Conservation (phyloP, 176 grass and related monocot species). For the Puya raimondii region DNA sequence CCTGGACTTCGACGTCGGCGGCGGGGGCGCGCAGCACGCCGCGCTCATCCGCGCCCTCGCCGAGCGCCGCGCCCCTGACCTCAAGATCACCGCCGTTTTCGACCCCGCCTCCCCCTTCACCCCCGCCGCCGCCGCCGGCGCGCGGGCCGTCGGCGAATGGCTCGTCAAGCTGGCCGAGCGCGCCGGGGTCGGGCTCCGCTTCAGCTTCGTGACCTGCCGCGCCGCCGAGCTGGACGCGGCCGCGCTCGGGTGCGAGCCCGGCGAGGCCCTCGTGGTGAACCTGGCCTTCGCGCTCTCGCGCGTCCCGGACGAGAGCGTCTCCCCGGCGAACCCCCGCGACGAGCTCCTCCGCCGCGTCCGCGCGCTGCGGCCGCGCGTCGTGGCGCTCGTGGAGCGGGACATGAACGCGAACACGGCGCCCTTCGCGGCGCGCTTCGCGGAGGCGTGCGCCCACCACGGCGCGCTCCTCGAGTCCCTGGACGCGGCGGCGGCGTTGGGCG, state of each 20-base stretch:
- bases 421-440: slow-evolving; percentile 55
- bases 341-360: slow-evolving; percentile 78
- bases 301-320: slow-evolving; percentile 82
- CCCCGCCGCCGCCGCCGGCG: slow-evolving; percentile 1
- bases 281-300: slow-evolving; percentile 66
- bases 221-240: slow-evolving; percentile 44
- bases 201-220: slow-evolving; percentile 42
- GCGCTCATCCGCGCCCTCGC: slow-evolving; percentile 55
- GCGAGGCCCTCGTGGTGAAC: slow-evolving; percentile 71
- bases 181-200: slow-evolving; percentile 36
- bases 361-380: slow-evolving; percentile 50
- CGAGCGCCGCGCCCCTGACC: slow-evolving; percentile 22
- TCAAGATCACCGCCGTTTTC: slow-evolving; percentile 59
- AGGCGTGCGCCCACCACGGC: slow-evolving; percentile 56
- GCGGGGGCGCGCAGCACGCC: slow-evolving; percentile 37
- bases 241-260: slow-evolving; percentile 42
- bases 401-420: slow-evolving; percentile 77
- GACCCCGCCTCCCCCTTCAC: slow-evolving; percentile 66
- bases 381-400: slow-evolving; percentile 72
- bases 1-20: slow-evolving; percentile 77
- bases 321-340: slow-evolving; percentile 81
- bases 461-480: slow-evolving; percentile 73
- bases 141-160: slow-evolving; percentile 25
- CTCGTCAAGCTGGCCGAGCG: slow-evolving; percentile 49
- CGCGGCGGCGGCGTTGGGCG: slow-evolving; percentile 11